Evolutionary conservation across 768 basidiomycete species (phyloP), one percentile per base, ranked within the genome.

Genomic region (Podaxis sp.): DNA sequence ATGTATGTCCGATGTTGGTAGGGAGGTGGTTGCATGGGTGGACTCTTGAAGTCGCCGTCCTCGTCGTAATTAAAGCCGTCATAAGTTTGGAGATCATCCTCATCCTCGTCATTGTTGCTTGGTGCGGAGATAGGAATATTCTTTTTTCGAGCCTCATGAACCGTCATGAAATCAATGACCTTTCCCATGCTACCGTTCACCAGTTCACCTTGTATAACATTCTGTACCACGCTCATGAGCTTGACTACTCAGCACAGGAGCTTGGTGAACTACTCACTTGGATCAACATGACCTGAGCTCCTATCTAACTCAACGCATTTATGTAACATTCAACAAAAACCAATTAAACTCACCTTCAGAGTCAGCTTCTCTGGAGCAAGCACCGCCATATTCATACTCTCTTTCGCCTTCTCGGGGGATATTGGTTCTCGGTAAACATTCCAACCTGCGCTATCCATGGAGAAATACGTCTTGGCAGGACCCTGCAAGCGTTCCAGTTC

Each of bases 221-320:
- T 90, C 86, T 89, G 32, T 21, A 7, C 38, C 23, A 54, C 50
- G 25, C 52, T 27, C 50, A 38, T 14, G 16, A 37, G 36, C 23
- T 59, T 42, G 40, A 10, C 23, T 27, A 3, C 5, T 42, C 5
- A 1, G 32, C 18, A 21, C 16, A 14, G 27, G 18, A 46, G 11
- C 25, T 23, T 18, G n/a, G 38, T 27, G 36, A 59, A 14, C 25
- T 13, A 61, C 68, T 14, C 62, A 83, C 87, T 74, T 85, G 82
- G 63, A 87, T 80, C 3, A 89, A 68, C 89, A 91, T 91, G 5
- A 95, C 93, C 68, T 93, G 93, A 3, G 91, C 89, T 13, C 85
- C 86, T 50, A 86, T 73, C 82, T 92, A 59, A 21, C 21, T 48
- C 11, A 14, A 2, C 3, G n/a, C 23, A 6, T 46, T 46, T n/a